phyloP scores from a whole-genome alignment of 371 early-diverging fungal species.

The Mortierella sp. region DNA sequence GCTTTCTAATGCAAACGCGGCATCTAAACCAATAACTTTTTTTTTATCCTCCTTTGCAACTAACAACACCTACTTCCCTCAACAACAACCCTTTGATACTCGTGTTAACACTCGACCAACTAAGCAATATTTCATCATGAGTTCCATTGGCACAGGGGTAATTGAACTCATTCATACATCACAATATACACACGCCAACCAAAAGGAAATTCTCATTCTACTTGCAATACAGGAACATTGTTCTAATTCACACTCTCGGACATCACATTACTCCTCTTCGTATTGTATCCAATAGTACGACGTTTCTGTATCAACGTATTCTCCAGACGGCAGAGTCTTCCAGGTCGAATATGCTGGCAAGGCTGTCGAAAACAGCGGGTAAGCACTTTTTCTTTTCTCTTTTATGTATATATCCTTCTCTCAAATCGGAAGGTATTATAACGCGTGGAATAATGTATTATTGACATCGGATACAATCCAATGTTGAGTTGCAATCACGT shows the following conservation, averaged over 20 bases:
- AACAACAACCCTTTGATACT: constrained; percentile 3
- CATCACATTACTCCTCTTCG: neutral
- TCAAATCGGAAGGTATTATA: no score
- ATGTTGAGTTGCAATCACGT: no score
- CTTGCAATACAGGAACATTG: neutral
- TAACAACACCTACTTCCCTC: neutral
- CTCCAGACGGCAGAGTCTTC: constrained; percentile 98
- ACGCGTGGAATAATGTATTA: neutral
- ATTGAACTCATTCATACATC: constrained; percentile 10
- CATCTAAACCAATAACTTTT: neutral
- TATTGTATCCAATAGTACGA: constrained; percentile 83
- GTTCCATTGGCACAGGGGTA: constrained; percentile 81
- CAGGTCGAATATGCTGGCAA: constrained; percentile 98
- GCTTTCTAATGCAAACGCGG: neutral
- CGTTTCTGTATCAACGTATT: constrained; percentile 96
- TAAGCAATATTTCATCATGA: constrained; percentile 59
- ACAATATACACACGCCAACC: no score
- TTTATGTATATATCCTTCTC: neutral
- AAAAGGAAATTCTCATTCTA: neutral
- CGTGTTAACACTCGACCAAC: neutral
- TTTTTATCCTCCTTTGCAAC: constrained; percentile 6
- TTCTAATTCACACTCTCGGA: neutral
- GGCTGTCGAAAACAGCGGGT: constrained; percentile 99
- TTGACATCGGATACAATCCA: neutral
- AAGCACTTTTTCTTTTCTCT: constrained; percentile 21